Conservation (phyloP, 78 protist species). For the Guillardia theta region DNA sequence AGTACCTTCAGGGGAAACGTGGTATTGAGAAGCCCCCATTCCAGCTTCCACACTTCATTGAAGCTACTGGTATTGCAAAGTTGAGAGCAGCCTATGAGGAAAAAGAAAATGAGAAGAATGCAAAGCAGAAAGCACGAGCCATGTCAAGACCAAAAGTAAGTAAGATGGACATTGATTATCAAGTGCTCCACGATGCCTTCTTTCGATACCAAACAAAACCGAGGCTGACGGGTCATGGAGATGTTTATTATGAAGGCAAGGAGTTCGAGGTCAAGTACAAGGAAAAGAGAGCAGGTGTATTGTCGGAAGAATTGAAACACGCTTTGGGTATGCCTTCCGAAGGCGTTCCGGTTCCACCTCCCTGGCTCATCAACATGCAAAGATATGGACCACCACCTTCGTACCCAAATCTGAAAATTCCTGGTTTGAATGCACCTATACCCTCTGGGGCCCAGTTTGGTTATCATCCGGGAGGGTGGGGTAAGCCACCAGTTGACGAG, state of each 20-base stretch:
- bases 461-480: constrained; percentile 89
- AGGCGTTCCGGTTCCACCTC: constrained; percentile 86
- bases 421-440: constrained; percentile 97
- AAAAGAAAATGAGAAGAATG: constrained; percentile 52
- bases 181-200: constrained; percentile 95
- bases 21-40: constrained; percentile 90
- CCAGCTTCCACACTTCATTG: constrained; percentile 93
- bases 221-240: constrained; percentile 67
- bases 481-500: constrained; percentile 90
- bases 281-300: constrained; percentile 37
- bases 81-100: constrained; percentile 82
- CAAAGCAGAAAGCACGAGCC: constrained; percentile 46
- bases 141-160: constrained; percentile 80
- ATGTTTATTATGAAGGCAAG: constrained; percentile 66
- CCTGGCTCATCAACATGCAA: constrained; percentile 98
- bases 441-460: constrained; percentile 87
- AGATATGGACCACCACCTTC: constrained; percentile 92
- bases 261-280: constrained; percentile 47
- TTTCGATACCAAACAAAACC: constrained; percentile 90
- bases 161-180: constrained; percentile 89
- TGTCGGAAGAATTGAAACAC: constrained; percentile 34
- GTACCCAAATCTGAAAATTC: constrained; percentile 91
- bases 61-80: constrained; percentile 92
- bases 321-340: constrained; percentile 55
- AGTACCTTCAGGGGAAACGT: constrained; percentile 91